These are phyloP conservation scores for Beta vulgaris DNA, from an alignment of 148 eudicot genomes.

Conservation along the genomic window DNA sequence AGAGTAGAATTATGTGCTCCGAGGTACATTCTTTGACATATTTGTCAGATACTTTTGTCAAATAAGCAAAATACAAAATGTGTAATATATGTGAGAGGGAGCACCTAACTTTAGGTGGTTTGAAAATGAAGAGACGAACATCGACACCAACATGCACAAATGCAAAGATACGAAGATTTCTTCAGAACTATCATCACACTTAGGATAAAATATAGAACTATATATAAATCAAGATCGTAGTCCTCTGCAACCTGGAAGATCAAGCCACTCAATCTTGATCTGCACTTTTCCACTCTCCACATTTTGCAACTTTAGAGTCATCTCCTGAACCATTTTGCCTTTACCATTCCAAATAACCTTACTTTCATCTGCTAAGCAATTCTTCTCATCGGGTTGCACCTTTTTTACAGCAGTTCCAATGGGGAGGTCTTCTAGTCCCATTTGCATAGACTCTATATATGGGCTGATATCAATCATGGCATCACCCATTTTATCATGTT, in stretches of 20 bases:
- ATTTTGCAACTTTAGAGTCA: slow-evolving; percentile 31
- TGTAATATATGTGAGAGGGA: no score
- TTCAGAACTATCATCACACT: background rate
- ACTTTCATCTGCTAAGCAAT: slow-evolving; percentile 42
- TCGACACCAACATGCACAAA: background rate
- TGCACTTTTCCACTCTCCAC: slow-evolving; percentile 36
- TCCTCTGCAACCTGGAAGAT: slow-evolving; percentile 34
- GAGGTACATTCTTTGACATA: no score
- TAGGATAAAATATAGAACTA: background rate
- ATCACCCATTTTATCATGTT: slow-evolving; percentile 39
- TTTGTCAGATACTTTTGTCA: no score
- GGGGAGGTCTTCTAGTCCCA: slow-evolving; percentile 37
- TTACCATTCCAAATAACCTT: slow-evolving; percentile 35
- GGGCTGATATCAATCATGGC: slow-evolving; percentile 34
- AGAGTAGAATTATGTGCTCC: no score
- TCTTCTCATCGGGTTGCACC: slow-evolving; percentile 28
- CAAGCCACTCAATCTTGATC: slow-evolving; percentile 38
- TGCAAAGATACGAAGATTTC: no score
- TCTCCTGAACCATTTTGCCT: slow-evolving; percentile 41
- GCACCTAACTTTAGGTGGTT: no score
- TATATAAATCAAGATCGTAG: slow-evolving; percentile 1
- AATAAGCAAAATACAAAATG: no score
- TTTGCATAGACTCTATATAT: slow-evolving; percentile 35
- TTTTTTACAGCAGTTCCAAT: slow-evolving; percentile 38
- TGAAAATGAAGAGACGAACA: no score